Evolutionary conservation across 169 alveolate species (phyloP), one percentile per base, ranked within the genome.

Genomic region (Plasmodium gonderi): DNA sequence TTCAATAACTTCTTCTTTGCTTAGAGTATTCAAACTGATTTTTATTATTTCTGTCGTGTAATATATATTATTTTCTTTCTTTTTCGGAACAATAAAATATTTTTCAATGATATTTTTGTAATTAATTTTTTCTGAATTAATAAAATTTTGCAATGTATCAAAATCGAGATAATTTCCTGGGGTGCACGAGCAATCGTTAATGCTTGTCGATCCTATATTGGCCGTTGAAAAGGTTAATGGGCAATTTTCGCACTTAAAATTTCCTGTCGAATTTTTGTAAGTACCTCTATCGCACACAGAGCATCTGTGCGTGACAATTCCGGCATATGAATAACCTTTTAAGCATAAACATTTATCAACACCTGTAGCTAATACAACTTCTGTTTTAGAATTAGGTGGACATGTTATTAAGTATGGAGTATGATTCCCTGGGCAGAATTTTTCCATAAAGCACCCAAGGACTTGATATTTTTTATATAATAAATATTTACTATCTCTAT

Each of bases 211-310:
- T 7, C 97, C 97, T 44, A 31, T 92, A 36, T 77, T 68, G 11
- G 68, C 31, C 1, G 97, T 95, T n/a, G 96, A 93, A 94, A 94
- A 92, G 69, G 79, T 54, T 38, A 40, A 72, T 11, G 97, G 97
- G 93, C 97, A 95, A 51, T 81, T 74, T 42, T 74, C 81, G 72
- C 97, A 95, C 38, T 81, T 94, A 7, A 67, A 51, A 75, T 95
- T 94, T 31, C 96, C 94, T 60, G 60, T 60, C 51, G 45, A 29
- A 14, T 80, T 85, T 82, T 95, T 95, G 87, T 91, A 95, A 14
- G 91, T 91, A 8, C 97, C 97, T 45, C 93, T 91, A 42, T 91
- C 93, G 78, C 97, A 95, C 3, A 94, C 91, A 3, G 93, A 51
- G 76, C 97, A 95, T 51, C 79, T 74, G 26, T 77, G 80, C 7